phyloP scores from a whole-genome alignment of 2,329 filamentous ascomycete species.

The Alternaria consortialis region DNA sequence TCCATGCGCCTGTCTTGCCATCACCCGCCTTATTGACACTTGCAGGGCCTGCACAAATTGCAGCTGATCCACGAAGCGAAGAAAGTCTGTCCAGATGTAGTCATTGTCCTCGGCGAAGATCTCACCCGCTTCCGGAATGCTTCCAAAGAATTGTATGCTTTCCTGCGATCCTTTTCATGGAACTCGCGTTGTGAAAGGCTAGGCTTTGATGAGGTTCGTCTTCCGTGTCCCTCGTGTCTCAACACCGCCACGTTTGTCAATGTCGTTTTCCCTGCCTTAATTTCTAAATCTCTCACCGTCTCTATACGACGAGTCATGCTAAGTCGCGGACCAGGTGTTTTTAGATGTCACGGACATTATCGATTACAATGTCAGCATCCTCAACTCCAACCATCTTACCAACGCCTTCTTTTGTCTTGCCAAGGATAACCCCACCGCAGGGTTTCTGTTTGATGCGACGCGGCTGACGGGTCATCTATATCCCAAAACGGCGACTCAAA shows the following conservation, averaged over 20 bases:
- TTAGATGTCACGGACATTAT: constrained; percentile 87
- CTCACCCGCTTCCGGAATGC: constrained; percentile 78
- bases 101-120: constrained; percentile 85
- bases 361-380: constrained; percentile 76
- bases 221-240: constrained; percentile 10
- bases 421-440: constrained; percentile 75
- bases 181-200: constrained; percentile 79
- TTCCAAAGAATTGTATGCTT: constrained; percentile 80
- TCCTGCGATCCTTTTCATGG: constrained; percentile 80
- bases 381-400: constrained; percentile 71
- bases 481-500: constrained; percentile 49
- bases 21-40: constrained; percentile 1
- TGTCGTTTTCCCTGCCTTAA: neutral
- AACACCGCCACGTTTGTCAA: constrained; percentile 7
- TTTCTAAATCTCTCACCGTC: neutral
- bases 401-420: constrained; percentile 84
- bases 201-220: constrained; percentile 84
- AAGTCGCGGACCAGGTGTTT: constrained; percentile 61
- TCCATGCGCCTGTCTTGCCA: constrained; percentile 6
- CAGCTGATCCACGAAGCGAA: constrained; percentile 86
- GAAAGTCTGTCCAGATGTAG: constrained; percentile 78
- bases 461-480: constrained; percentile 70
- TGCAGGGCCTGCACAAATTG: constrained; percentile 74
- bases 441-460: constrained; percentile 81
- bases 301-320: neutral